Conservation (phyloP, 805 yeast genomes). For the Candida multigemmis region DNA sequence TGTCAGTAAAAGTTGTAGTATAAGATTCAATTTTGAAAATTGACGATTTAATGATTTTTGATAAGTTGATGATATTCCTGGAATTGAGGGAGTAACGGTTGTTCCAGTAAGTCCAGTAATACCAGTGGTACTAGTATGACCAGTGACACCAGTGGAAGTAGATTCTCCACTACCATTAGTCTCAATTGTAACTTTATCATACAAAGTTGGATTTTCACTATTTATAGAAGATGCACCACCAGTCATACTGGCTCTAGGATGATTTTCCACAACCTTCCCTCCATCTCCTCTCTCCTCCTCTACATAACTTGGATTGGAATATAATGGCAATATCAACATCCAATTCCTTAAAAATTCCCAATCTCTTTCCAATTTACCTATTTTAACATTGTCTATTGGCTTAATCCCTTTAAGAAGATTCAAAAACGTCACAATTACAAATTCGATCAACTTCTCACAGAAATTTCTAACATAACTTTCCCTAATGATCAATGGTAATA, state of each 20-base stretch:
- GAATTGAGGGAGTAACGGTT: too few relatives aligned
- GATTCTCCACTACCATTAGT: too few relatives aligned
- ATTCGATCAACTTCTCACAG: conserved; percentile 69
- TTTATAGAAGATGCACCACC: too few relatives aligned
- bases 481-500: conserved; percentile 53
- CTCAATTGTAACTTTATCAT: too few relatives aligned
- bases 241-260: too few relatives aligned
- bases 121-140: too few relatives aligned
- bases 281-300: conserved; percentile 9
- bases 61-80: conserved; percentile 17
- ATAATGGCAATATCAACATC: conserved; percentile 35
- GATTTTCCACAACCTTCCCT: too few relatives aligned
- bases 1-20: conserved; percentile 62
- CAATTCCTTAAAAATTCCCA: conserved; percentile 52
- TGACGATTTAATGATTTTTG: conserved; percentile 34
- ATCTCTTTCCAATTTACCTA: conserved; percentile 79
- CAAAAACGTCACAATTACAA: conserved; percentile 46
- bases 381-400: conserved; percentile 58
- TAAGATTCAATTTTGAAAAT: conserved; percentile 40
- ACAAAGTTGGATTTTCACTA: conserved; percentile 7
- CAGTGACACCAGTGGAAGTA: too few relatives aligned
- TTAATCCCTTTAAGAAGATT: conserved; percentile 49
- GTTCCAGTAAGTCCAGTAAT: too few relatives aligned
- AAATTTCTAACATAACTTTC: conserved; percentile 65
- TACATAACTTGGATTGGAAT: conserved; percentile 27